Base-by-base conservation (phyloP, 2,329 filamentous ascomycete genomes). In the Didymella pinodella region DNA sequence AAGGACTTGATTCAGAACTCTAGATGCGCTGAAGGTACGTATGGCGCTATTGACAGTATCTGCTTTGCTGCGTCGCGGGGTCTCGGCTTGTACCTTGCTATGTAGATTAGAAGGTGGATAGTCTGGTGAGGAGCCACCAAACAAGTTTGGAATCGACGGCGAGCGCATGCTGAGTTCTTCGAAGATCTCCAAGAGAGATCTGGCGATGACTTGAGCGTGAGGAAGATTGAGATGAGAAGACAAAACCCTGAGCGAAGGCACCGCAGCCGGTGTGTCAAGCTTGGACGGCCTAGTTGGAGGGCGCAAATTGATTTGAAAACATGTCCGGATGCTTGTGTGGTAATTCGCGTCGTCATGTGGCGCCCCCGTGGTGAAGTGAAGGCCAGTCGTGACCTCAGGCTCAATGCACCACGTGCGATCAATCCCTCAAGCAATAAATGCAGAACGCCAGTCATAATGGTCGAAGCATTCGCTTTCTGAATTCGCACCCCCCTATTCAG, bases 1-100 rank as follows among this genome's bases (percentile, higher is more conserved):
- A 6, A 70, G 22, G 2, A 62, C 40, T 10, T 64, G 61, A 22
- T 67, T 62, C 16, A 70, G n/a, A 12, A 31, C 46, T 44, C 49
- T 57, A 0, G 60, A 59, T 10, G 58, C 54, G 7, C 38, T 47
- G 22, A 62, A 51, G 7, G 59, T 26, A n/a, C 54, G 50, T 6
- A 46, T n/a, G 26, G 60, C 25, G 28, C 43, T 52, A 2, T 31
- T 49, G 3, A 49, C 26, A 4, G 52, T 28, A 5, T 46, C 54
- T 5, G 49, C 56, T 26, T 31, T 49, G 55, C 54, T 56, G 26
- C 32, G 48, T 5, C 4, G 41, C 10, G 54, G 46, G 16, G 44
- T 52, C 7, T 57, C 46, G 1, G 18, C 32, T 20, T 48, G 29
- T 11, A 12, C 29, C 20, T 57, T 56, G 7, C 34, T 14, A 43